Conservation (phyloP, 78 protist genomes). For the Paratrimastix pyriformis region DNA sequence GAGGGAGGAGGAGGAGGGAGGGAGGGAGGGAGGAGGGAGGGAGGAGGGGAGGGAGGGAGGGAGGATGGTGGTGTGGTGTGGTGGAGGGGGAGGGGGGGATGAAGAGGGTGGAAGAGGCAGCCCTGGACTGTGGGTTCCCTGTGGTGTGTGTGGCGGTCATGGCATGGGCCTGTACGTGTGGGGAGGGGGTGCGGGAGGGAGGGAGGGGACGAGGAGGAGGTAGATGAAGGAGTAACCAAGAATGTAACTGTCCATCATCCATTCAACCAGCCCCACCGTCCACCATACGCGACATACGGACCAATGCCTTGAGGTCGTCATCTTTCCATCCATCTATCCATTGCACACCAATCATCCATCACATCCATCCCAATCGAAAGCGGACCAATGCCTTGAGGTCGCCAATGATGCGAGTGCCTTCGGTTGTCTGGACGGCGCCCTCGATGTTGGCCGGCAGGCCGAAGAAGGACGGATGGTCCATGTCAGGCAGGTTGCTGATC, state of each 20-base stretch:
- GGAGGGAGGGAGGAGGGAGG: too few relatives aligned
- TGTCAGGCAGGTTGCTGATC: slow-evolving; percentile 34
- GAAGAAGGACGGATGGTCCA: slow-evolving; percentile 49
- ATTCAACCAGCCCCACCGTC: not conserved
- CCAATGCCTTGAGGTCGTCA: not conserved
- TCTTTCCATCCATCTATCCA: not conserved
- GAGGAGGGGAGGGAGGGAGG: too few relatives aligned
- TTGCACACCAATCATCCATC: not conserved
- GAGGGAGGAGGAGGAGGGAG: too few relatives aligned
- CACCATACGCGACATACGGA: not conserved
- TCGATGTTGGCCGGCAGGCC: slow-evolving; percentile 66
- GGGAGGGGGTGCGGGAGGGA: too few relatives aligned
- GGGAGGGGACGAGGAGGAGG: too few relatives aligned
- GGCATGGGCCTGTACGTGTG: too few relatives aligned
- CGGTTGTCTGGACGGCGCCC: slow-evolving; percentile 17
- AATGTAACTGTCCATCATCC: not conserved
- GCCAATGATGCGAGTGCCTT: not conserved
- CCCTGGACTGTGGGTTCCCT: too few relatives aligned
- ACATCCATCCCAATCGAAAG: not conserved
- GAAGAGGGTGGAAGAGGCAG: too few relatives aligned
- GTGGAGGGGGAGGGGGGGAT: too few relatives aligned
- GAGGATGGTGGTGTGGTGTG: too few relatives aligned
- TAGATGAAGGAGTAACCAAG: too few relatives aligned
- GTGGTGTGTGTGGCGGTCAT: too few relatives aligned
- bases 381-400: not conserved